Base-by-base conservation (phyloP, 352 stramenopile genomes). In the Globisporangium nunn region DNA sequence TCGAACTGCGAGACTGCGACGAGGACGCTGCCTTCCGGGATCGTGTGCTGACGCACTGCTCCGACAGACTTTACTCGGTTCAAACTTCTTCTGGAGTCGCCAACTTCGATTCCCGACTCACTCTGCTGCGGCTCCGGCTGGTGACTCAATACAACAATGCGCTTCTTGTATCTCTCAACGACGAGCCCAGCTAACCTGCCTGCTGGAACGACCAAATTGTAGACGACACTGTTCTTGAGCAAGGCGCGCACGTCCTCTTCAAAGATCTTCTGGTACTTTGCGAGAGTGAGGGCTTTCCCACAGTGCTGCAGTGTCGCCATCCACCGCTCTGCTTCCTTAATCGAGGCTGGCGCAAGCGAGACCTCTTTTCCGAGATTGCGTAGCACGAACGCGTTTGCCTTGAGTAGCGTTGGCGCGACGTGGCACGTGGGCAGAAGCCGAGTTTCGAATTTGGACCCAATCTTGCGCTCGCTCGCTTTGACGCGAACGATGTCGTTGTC, bases 401-500 rank as follows among this genome's bases (percentile, higher is more conserved):
- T 84, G 12, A 76, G 57, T 8, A 79, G 53, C 28, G 73, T 62
- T 14, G 68, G 60, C 1, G 61, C 65, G 5, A 85, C 50, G 1
- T 67, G 55, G 49, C 71, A 85, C 0, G 70, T 87, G 29, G 77
- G 77, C 11, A 90, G 48, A 1, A 88, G 59, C 6, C 64, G 64
- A 7, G 75, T 78, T 49, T 87, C 74, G 15, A 86, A 74, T 15
- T 76, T 72, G 1, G 75, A 70, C 4, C 77, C 75, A 2, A 90
- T 50, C 37, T 69, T 75, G 4, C 75, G 64, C 52, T 87, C 80
- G 44, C 66, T 87, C 31, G 62, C 65, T 54, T 90, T 90, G 56
- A 90, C 67, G 18, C 81, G 77, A 31, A 90, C 59, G 59, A 85
- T 80, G 14, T 75, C 72, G 50, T 88, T 82, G 31, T 85, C 74